Evolutionary conservation across 139 green algal genomes (phyloP), one percentile per base, ranked within the genome.

Genomic region (Zygnema cylindricum): DNA sequence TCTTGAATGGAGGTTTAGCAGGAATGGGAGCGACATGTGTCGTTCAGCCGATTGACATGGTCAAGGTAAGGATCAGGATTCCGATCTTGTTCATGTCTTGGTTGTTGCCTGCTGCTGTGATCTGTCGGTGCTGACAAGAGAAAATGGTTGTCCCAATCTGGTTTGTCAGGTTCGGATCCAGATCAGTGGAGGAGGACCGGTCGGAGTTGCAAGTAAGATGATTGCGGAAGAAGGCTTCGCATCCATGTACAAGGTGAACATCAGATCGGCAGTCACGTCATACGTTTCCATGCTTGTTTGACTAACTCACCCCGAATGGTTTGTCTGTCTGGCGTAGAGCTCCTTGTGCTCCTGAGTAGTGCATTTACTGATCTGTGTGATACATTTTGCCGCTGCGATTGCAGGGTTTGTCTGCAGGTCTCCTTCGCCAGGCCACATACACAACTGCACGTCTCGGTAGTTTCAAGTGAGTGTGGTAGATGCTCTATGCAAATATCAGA

Each of bases 41-140:
- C 91, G 97, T 98, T 71, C 97, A 99, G 94, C 96, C 96, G 33
- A 95, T 98, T 90, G 97, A 99, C 85, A 98, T 98, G 96, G 95
- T 99, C 54, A 99, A 98, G 91, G 97, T 99, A 54, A 69, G 91
- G 40, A 32, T 1, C n/a, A n/a, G n/a, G n/a, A n/a, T n/a, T n/a
- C n/a, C n/a, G n/a, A n/a, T n/a, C n/a, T n/a, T n/a, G n/a, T n/a
- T n/a, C n/a, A n/a, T n/a, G n/a, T n/a, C n/a, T n/a, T n/a, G n/a
- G n/a, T n/a, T n/a, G n/a, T n/a, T n/a, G n/a, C n/a, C n/a, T n/a
- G n/a, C n/a, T n/a, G n/a, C n/a, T n/a, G n/a, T n/a, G n/a, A n/a
- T n/a, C n/a, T n/a, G n/a, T n/a, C n/a, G n/a, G n/a, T n/a, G n/a
- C n/a, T n/a, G n/a, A n/a, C n/a, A n/a, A n/a, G n/a, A n/a, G n/a